These are phyloP conservation scores for Mimosa pudica DNA, from an alignment of 306 rosid species.

Conservation along the genomic window DNA sequence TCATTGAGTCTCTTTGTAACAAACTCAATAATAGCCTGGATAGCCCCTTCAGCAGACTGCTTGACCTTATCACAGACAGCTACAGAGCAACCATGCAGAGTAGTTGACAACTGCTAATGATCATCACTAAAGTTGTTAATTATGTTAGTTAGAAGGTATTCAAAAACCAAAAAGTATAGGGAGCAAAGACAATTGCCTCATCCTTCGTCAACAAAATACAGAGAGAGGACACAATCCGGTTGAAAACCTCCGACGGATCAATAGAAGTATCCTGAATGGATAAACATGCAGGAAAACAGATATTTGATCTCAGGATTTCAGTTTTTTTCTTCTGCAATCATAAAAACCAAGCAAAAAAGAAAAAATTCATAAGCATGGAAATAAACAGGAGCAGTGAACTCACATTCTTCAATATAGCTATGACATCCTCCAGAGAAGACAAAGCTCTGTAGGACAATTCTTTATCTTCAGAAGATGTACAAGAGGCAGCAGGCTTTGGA, in stretches of 20 bases:
- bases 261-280: slow-evolving; percentile 86
- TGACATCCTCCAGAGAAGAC: slow-evolving; percentile 93
- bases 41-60: slow-evolving; percentile 97
- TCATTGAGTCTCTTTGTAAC: slow-evolving; percentile 79
- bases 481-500: slow-evolving; percentile 74
- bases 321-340: slow-evolving; percentile 25
- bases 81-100: slow-evolving; percentile 77
- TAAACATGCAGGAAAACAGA: slow-evolving; percentile 30
- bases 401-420: slow-evolving; percentile 92
- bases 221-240: slow-evolving; percentile 85
- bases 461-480: slow-evolving; percentile 57
- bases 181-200: slow-evolving; percentile 56
- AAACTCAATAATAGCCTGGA: slow-evolving; percentile 89
- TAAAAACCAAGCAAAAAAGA: slow-evolving; percentile 30
- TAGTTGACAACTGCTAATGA: slow-evolving; percentile 74
- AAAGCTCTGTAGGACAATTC: slow-evolving; percentile 83
- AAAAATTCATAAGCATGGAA: neutral
- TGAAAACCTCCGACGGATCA: slow-evolving; percentile 98
- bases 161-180: neutral
- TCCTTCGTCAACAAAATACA: slow-evolving; percentile 78
- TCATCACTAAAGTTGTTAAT: slow-evolving; percentile 22
- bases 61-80: slow-evolving; percentile 90
- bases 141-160: slow-evolving; percentile 5
- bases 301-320: slow-evolving; percentile 26
- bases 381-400: slow-evolving; percentile 42